Evolutionary conservation across 768 basidiomycete species (phyloP), one percentile per base, ranked within the genome.

Genomic region (Auricularia sp.): DNA sequence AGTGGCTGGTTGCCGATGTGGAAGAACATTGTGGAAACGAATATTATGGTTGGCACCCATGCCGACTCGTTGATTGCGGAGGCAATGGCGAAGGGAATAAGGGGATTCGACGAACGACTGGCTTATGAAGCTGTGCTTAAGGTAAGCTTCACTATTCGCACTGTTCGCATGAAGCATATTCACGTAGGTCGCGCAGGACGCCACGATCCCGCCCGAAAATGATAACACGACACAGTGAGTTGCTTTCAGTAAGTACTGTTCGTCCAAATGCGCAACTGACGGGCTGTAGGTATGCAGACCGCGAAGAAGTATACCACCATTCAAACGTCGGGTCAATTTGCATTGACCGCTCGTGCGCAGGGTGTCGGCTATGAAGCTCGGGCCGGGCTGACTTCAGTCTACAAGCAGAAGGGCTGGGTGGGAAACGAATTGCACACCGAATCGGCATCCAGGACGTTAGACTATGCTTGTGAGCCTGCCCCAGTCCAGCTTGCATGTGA

Each of bases 1-100:
- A 83, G 88, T 16, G 91, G 91, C 3, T 90, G 90, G 88, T 75
- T 93, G 43, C 91, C 91, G 0, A 91, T 92, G 90, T 93, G 91
- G 91, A 92, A 91, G 75, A 92, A 92, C 66, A 81, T 92, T 14
- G 83, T 88, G 33, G 88, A 93, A 70, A 91, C 90, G 1, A 93
- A 90, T 68, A 91, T 91, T 68, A 93, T 93, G 90, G 85, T 91
- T 16, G 87, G 80, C 10, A 91, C 89, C 0, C 89, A 93, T 67
- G 88, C 88, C 6, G 88, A 90, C 69, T 90, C 88, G 1, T 81
- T 89, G 39, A 78, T 91, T 33, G 85, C 89, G 0, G 87, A 89
- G 71, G 88, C 87, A 0, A 83, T 84, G 10, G 67, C 84, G 34
- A 90, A 90, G 74, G 85, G 85, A 8, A 74, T 88, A 12, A 77